phyloP scores from a whole-genome alignment of 352 stramenopile species.

The Phytophthora sojae region DNA sequence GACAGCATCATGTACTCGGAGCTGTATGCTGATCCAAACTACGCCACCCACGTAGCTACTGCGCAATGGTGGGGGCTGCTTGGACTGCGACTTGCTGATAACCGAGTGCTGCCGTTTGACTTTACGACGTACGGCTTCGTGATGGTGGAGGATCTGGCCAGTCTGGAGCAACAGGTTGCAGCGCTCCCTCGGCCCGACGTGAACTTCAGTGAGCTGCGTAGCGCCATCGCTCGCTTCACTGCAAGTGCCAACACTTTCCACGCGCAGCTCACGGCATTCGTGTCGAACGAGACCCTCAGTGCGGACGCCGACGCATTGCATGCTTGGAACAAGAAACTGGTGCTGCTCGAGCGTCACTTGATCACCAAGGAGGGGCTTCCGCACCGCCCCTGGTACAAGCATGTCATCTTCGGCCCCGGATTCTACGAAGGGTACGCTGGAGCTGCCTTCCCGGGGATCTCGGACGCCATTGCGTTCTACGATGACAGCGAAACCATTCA shows the following conservation, averaged over 20 bases:
- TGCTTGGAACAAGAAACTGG: constrained; percentile 46
- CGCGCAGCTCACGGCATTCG: constrained; percentile 24
- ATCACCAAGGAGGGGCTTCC: constrained; percentile 45
- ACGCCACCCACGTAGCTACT: constrained; percentile 49
- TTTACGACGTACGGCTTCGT: constrained; percentile 62
- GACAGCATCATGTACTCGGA: constrained; percentile 82
- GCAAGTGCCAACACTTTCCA: constrained; percentile 28
- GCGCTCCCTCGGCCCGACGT: constrained; percentile 29
- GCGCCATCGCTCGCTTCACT: constrained; percentile 47
- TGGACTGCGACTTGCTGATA: constrained; percentile 55
- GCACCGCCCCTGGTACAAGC: constrained; percentile 53
- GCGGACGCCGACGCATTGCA: constrained; percentile 15
- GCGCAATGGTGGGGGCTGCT: constrained; percentile 64
- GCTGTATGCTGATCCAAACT: constrained; percentile 61
- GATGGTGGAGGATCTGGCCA: constrained; percentile 51
- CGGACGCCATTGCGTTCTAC: constrained; percentile 33
- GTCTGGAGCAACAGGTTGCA: constrained; percentile 35
- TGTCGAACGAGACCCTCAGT: constrained; percentile 35
- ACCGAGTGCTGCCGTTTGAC: constrained; percentile 63
- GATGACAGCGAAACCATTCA: constrained; percentile 27
- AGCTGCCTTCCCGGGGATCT: constrained; percentile 43
- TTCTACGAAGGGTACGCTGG: constrained; percentile 56
- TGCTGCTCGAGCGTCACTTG: constrained; percentile 47
- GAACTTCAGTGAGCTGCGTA: constrained; percentile 42
- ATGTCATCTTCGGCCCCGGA: constrained; percentile 54